phyloP scores from a whole-genome alignment of 1,139 yeast species.

The Meyerozyma athensensis region DNA sequence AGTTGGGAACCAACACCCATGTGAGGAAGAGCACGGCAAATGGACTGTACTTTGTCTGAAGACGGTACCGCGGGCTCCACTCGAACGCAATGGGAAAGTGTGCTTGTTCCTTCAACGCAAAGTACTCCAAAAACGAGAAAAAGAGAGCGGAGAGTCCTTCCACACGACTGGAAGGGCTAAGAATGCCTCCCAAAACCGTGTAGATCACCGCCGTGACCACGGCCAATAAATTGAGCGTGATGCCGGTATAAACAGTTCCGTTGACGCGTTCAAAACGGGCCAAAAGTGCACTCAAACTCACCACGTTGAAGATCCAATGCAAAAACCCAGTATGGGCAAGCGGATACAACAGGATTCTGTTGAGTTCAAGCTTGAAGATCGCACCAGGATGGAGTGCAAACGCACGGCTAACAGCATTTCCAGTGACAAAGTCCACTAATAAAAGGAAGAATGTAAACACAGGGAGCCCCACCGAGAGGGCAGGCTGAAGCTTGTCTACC shows the following conservation, averaged over 20 bases:
- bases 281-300: constrained; percentile 57
- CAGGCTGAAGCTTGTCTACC: constrained; percentile 36
- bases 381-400: constrained; percentile 52
- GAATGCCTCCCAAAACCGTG: constrained; percentile 48
- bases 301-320: constrained; percentile 63
- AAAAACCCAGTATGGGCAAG: constrained; percentile 57
- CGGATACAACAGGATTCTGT: constrained; percentile 70
- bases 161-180: constrained; percentile 53
- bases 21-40: constrained; percentile 47
- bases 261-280: constrained; percentile 66
- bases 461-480: constrained; percentile 60
- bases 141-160: constrained; percentile 74
- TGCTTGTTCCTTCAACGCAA: constrained; percentile 55
- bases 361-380: constrained; percentile 51
- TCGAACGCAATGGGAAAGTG: constrained; percentile 40
- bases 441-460: constrained; percentile 47
- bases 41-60: constrained; percentile 66
- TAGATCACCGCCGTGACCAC: constrained; percentile 67
- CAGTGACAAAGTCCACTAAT: constrained; percentile 24
- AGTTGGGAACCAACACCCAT: constrained; percentile 48
- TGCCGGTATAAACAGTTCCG: constrained; percentile 87
- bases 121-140: constrained; percentile 65
- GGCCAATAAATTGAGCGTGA: constrained; percentile 71
- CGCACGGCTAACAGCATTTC: constrained; percentile 15
- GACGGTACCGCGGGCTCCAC: constrained; percentile 24